Percentiles rank a stretch among this genome's conserved stretches.
Conservation (phyloP, 257 asterid genomes). For the Solanum phureja region DNA sequence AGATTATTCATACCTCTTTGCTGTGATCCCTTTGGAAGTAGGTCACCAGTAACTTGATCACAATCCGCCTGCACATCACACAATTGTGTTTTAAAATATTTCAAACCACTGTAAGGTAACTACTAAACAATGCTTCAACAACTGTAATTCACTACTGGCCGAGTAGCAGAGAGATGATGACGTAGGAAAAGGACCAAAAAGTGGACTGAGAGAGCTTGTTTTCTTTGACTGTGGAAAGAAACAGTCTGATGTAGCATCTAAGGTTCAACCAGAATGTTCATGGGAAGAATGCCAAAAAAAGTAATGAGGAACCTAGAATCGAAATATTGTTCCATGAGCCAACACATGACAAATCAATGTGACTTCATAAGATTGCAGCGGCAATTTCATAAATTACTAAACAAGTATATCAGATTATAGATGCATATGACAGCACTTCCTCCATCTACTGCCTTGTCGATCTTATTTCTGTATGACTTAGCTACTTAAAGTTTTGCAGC, state of each 20-base stretch:
- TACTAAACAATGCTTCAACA: not conserved
- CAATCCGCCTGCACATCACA: constrained; percentile 75
- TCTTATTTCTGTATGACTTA: not conserved
- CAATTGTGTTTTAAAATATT: not conserved
- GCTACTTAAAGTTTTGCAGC: not conserved
- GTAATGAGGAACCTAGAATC: not conserved
- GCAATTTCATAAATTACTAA: not conserved
- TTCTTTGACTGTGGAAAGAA: not conserved
- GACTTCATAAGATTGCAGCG: not conserved
- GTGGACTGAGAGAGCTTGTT: not conserved
- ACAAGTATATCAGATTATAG: not conserved
- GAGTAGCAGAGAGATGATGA: not conserved
- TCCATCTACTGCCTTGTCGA: not conserved
- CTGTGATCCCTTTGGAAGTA: constrained; percentile 97
- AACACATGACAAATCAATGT: not conserved
- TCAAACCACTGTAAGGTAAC: not conserved
- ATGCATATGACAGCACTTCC: not conserved
- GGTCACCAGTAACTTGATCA: constrained; percentile 86
- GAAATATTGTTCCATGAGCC: not conserved
- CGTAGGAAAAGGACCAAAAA: not conserved
- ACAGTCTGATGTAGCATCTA: not conserved
- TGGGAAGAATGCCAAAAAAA: not conserved
- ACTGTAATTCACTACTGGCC: not conserved
- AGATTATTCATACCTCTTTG: constrained; percentile 60
- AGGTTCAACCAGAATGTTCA: not conserved